Conservation (phyloP, 169 alveolate genomes). For the Plasmodium fragile region DNA sequence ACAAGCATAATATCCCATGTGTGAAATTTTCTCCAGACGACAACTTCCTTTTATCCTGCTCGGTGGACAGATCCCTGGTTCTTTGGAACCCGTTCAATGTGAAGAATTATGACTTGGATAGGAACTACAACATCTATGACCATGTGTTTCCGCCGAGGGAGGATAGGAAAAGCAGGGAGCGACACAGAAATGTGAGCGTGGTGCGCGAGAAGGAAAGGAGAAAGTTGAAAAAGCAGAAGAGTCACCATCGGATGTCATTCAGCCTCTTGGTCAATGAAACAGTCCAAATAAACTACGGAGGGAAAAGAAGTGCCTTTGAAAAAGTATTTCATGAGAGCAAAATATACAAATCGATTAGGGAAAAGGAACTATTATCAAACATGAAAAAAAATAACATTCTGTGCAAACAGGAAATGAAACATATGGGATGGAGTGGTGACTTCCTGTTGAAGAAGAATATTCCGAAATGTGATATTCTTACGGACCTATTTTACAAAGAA, state of each 20-base stretch:
- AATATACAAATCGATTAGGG: constrained; percentile 35
- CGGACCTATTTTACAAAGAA: constrained; percentile 33
- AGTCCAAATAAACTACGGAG: not conserved
- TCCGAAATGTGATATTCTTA: constrained; percentile 23
- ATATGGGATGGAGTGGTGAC: constrained; percentile 75
- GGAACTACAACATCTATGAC: constrained; percentile 43
- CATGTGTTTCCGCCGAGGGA: constrained; percentile 24
- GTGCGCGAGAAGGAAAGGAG: not conserved
- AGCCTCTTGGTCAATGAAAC: not conserved
- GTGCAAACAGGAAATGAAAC: constrained; percentile 38
- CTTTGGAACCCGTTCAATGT: constrained; percentile 56
- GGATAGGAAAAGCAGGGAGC: not conserved
- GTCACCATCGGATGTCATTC: not conserved
- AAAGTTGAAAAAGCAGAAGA: not conserved
- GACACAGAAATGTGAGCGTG: not conserved
- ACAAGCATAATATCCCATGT: constrained; percentile 61
- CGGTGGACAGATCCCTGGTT: constrained; percentile 57
- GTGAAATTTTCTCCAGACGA: constrained; percentile 74
- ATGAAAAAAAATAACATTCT: constrained; percentile 23
- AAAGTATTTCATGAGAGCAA: constrained; percentile 27
- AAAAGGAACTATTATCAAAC: constrained; percentile 28
- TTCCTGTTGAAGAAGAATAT: constrained; percentile 59
- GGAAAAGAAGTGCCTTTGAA: constrained; percentile 29
- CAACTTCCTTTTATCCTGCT: constrained; percentile 59
- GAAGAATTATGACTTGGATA: constrained; percentile 31